phyloP scores from a whole-genome alignment of 257 asterid genomes.

The Paraleonurus japonicus region DNA sequence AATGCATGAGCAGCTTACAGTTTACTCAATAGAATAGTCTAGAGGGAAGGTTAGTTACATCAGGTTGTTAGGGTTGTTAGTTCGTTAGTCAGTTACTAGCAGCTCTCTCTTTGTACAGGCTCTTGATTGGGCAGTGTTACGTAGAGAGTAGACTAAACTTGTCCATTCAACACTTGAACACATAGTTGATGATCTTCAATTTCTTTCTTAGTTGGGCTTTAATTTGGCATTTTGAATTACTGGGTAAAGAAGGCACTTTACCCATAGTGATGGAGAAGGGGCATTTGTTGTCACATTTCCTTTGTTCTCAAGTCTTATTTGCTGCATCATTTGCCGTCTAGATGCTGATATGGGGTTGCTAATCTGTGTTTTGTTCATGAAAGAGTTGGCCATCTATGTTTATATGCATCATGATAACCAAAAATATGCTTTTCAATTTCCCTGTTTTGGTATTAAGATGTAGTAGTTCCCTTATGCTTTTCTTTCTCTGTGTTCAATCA shows the following conservation, averaged over 20 bases:
- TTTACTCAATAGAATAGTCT: too few relatives aligned
- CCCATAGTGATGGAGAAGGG: not conserved
- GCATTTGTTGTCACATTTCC: not conserved
- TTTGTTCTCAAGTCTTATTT: not conserved
- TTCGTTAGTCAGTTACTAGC: too few relatives aligned
- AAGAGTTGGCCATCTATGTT: not conserved
- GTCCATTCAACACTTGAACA: not conserved
- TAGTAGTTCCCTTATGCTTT: not conserved
- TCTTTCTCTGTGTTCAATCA: not conserved
- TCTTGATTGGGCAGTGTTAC: not conserved
- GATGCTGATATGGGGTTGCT: not conserved
- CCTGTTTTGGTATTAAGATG: not conserved
- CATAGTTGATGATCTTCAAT: not conserved
- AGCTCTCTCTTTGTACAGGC: too few relatives aligned
- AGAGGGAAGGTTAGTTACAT: too few relatives aligned
- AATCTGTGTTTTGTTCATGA: conserved; percentile 5
- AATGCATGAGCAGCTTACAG: too few relatives aligned
- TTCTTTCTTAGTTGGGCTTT: conserved; percentile 1
- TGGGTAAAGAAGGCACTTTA: not conserved
- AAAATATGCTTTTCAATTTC: not conserved
- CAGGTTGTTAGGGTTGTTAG: too few relatives aligned
- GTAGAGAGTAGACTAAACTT: not conserved
- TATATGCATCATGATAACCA: not conserved
- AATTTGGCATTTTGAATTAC: conserved; percentile 10
- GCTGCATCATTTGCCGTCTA: not conserved